Evolutionary conservation across 495 filamentous ascomycete species (phyloP), one percentile per base, ranked within the genome.

Genomic region (Penicillium angulare): DNA sequence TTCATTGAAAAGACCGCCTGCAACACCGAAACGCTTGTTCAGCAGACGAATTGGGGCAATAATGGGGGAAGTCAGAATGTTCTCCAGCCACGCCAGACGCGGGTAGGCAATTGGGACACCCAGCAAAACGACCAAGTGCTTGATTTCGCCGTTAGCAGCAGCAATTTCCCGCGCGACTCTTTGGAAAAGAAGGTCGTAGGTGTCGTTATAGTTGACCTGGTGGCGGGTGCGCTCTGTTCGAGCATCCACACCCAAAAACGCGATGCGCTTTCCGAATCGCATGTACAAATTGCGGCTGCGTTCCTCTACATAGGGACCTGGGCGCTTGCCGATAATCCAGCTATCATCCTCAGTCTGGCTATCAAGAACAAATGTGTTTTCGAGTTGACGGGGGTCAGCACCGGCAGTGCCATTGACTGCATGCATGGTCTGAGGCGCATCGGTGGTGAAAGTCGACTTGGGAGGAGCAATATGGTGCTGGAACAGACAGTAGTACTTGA

Each of bases 51-150:
- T 83, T 0, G 89, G 88, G 1, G 84, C 89, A 57, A 96, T 85
- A 35, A 96, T 43, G 1, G 92, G 92, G 40, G 86, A 92, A 26
- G 75, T 78, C 50, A 97, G 82, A 47, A 97, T 86, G 62, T 92
- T 95, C 66, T 93, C 89, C 5, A 96, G 79, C 92, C 92, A 96
- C 9, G 89, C 90, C 34, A 97, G 79, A 46, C 92, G 88, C 5
- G 92, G 92, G 63, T 96, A 97, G 5, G 92, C 91, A 55, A 97
- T 96, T 2, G 92, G 92, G 22, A 97, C 89, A 44, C 92, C 92
- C 38, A 97, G 73, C 3, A 97, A 77, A 4, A 97, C 74, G 33
- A 97, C 79, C 34, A 97, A 69, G 56, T 97, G 92, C 66, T 85
- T 87, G 61, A 91, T 86, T 21, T 80, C 58, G 63, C 84, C 65